A percentile compares a stretch with the other conserved stretches of the same genome.
phyloP scores from a whole-genome alignment of 257 asterid genomes.

The Euphrasia confusa region DNA sequence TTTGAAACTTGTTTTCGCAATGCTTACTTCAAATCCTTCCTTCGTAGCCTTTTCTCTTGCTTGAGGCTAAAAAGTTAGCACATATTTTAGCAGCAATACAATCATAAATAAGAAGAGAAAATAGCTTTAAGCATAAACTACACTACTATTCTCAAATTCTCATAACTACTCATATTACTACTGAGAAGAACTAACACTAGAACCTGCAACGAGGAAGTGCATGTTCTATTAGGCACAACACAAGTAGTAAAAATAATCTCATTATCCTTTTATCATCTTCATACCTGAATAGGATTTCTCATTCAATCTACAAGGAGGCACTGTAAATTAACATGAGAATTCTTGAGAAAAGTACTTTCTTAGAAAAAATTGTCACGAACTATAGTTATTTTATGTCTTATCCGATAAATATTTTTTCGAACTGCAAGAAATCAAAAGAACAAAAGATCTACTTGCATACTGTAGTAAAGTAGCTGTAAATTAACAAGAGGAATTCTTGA shows the following conservation, averaged over 20 bases:
- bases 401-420: slow-evolving; percentile 9
- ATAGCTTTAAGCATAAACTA: slow-evolving; percentile 19
- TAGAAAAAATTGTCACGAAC: slow-evolving; percentile 15
- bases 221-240: not conserved
- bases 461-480: not conserved
- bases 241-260: slow-evolving; percentile 14
- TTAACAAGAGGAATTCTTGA: not conserved
- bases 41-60: slow-evolving; percentile 85
- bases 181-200: slow-evolving; percentile 12
- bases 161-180: not conserved
- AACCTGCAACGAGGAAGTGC: not conserved
- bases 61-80: slow-evolving; percentile 61
- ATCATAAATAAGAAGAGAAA: slow-evolving; percentile 15
- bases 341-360: not conserved
- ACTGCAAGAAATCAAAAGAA: slow-evolving; percentile 1
- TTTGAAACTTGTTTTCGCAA: slow-evolving; percentile 88
- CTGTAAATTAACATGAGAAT: not conserved
- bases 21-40: slow-evolving; percentile 82
- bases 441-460: not conserved
- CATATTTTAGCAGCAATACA: slow-evolving; percentile 21
- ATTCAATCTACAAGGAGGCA: slow-evolving; percentile 16
- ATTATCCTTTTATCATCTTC: slow-evolving; percentile 16
- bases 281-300: not conserved
- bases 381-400: slow-evolving; percentile 13
- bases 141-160: slow-evolving; percentile 8